phyloP scores from a whole-genome alignment of 352 stramenopile genomes.

The Pythium brachiatum region DNA sequence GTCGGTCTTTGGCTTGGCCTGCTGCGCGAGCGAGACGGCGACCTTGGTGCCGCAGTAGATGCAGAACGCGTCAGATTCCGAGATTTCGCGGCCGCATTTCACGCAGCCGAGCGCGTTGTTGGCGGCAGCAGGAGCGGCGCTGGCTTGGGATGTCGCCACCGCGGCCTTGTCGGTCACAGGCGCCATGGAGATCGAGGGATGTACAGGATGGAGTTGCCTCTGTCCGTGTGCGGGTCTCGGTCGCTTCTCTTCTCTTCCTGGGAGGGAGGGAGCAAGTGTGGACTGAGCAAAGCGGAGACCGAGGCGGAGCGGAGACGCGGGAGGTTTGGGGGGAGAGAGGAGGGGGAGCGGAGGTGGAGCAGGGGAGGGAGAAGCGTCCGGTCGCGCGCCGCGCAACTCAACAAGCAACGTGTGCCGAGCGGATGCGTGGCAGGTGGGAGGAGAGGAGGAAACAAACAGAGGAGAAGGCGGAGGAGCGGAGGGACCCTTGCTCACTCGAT shows the following conservation, averaged over 20 bases:
- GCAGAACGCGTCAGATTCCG: constrained; percentile 76
- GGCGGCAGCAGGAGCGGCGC: constrained; percentile 27
- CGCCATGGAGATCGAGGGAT: constrained; percentile 40
- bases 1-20: constrained; percentile 12
- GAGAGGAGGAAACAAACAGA: constrained; percentile 5
- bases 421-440: constrained; percentile 9
- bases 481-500: constrained; percentile 1
- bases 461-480: not conserved
- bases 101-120: constrained; percentile 62
- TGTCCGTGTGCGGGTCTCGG: not conserved
- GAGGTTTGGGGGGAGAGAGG: not conserved
- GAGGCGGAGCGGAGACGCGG: not conserved
- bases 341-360: not conserved
- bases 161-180: constrained; percentile 64
- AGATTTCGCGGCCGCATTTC: constrained; percentile 75
- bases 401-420: not conserved
- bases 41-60: constrained; percentile 89
- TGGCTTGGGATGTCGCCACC: constrained; percentile 19
- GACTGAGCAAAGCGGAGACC: constrained; percentile 5
- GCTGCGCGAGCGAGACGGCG: constrained; percentile 56
- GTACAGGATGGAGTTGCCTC: constrained; percentile 2
- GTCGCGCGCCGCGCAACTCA: constrained; percentile 6
- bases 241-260: constrained; percentile 14
- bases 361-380: constrained; percentile 11
- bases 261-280: constrained; percentile 28